A percentile compares a stretch with the other conserved stretches of the same genome.
Evolutionary conservation across 2,329 filamentous ascomycete species (phyloP).

Genomic region (Aspergillus persii): DNA sequence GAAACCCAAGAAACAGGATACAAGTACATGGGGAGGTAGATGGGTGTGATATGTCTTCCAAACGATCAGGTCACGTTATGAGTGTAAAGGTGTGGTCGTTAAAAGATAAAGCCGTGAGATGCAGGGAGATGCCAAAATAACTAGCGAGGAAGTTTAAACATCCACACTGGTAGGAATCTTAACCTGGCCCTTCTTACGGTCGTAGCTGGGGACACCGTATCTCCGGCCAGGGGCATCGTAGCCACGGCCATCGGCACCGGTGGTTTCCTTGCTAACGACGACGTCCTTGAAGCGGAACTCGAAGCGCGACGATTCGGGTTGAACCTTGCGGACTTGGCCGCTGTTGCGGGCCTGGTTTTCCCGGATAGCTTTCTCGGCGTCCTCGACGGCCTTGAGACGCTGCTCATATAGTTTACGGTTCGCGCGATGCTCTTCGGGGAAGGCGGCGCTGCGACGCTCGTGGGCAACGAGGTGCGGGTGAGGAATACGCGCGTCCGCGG

Average conservation of each 20-base stretch:
- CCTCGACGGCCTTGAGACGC: conserved; percentile 42
- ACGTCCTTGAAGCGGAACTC: conserved; percentile 60
- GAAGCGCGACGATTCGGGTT: conserved; percentile 52
- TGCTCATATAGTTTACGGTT: conserved; percentile 42
- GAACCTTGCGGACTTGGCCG: conserved; percentile 42
- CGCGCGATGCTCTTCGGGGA: conserved; percentile 33
- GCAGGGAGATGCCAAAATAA: neutral
- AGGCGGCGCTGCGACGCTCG: conserved; percentile 44
- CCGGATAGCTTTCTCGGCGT: conserved; percentile 40
- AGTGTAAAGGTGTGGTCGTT: neutral
- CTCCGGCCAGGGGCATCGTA: conserved; percentile 55
- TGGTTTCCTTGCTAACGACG: conserved; percentile 53
- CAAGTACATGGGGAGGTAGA: conserved; percentile 1
- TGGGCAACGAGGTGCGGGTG: conserved; percentile 58
- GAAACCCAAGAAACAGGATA: neutral
- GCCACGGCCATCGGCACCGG: conserved; percentile 55
- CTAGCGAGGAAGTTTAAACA: conserved; percentile 28
- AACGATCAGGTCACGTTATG: neutral
- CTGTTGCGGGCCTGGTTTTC: conserved; percentile 42
- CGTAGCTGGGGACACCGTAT: conserved; percentile 62
- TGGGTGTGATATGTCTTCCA: neutral
- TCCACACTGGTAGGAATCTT: conserved; percentile 64
- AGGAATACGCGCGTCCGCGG: conserved; percentile 63
- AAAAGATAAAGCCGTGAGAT: neutral
- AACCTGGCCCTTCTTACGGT: conserved; percentile 61